Evolutionary conservation across 805 yeast genomes (phyloP).

Genomic region (Saturnispora serradocipensis): DNA sequence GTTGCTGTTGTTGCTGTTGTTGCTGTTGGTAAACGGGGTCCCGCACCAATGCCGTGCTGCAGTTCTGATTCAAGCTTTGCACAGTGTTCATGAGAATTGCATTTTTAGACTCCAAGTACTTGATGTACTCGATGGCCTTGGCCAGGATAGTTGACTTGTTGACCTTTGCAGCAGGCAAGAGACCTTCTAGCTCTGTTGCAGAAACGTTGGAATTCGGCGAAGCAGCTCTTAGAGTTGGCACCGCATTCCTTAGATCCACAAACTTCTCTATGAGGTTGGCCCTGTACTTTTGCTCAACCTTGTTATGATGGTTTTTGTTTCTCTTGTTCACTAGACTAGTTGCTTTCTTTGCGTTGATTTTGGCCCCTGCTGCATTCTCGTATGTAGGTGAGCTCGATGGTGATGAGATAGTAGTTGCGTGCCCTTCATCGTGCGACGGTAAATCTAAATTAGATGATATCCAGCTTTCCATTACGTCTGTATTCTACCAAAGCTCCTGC

Average conservation of each 20-base stretch:
- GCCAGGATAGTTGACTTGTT: slow-evolving; percentile 72
- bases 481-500: too few relatives aligned
- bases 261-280: slow-evolving; percentile 70
- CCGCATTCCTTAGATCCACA: slow-evolving; percentile 60
- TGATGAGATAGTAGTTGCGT: neutral
- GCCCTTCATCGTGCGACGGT: neutral
- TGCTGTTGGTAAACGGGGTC: neutral
- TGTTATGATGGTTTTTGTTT: slow-evolving; percentile 60
- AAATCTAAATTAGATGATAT: neutral
- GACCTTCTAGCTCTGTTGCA: slow-evolving; percentile 55
- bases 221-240: slow-evolving; percentile 65
- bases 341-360: neutral
- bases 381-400: neutral
- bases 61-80: slow-evolving; percentile 20
- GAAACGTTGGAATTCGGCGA: slow-evolving; percentile 22
- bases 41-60: neutral
- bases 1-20: slow-evolving; percentile 12
- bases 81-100: slow-evolving; percentile 42
- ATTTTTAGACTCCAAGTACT: slow-evolving; percentile 59
- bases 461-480: neutral
- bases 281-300: slow-evolving; percentile 74
- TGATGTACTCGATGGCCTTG: slow-evolving; percentile 73
- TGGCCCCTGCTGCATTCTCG: neutral
- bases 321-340: slow-evolving; percentile 28
- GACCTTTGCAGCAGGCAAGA: slow-evolving; percentile 64